Conservation (phyloP, 2,329 filamentous ascomycete genomes). For the Rhinocladiella similis region DNA sequence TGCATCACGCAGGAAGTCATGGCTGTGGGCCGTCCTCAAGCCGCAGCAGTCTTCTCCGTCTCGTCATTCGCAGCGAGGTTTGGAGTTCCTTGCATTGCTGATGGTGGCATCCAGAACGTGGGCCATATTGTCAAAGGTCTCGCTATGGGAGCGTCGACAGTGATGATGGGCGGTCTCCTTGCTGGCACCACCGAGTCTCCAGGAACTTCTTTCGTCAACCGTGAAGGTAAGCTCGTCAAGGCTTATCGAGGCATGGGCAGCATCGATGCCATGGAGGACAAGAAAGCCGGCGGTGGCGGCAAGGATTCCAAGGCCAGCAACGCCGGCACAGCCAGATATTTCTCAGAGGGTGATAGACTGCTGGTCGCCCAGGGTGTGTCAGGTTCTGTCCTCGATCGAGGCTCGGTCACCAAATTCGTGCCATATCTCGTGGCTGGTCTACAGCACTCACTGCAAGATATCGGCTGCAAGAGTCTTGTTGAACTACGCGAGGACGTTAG, state of each 20-base stretch:
- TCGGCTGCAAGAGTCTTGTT: slow-evolving; percentile 77
- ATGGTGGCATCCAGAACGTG: slow-evolving; percentile 97
- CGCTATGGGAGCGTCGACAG: slow-evolving; percentile 85
- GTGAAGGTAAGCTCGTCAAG: slow-evolving; percentile 97
- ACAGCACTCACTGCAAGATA: slow-evolving; percentile 97
- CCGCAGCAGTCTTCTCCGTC: slow-evolving; percentile 87
- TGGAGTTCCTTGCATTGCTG: slow-evolving; percentile 95
- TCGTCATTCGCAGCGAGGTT: slow-evolving; percentile 87
- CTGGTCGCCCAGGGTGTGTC: slow-evolving; percentile 96
- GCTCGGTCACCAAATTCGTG: slow-evolving; percentile 89
- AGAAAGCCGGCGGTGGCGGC: slow-evolving; percentile 76
- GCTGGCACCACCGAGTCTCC: slow-evolving; percentile 97
- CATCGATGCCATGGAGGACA: slow-evolving; percentile 99
- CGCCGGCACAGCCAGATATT: slow-evolving; percentile 95
- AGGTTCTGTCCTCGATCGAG: slow-evolving; percentile 59
- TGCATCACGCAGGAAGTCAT: slow-evolving; percentile 99
- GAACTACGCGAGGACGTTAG: slow-evolving; percentile 75
- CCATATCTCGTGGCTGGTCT: slow-evolving; percentile 93
- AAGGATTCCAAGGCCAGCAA: slow-evolving; percentile 74
- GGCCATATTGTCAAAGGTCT: slow-evolving; percentile 99
- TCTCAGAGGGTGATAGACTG: slow-evolving; percentile 92
- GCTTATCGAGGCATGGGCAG: slow-evolving; percentile 98
- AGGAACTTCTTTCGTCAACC: slow-evolving; percentile 92
- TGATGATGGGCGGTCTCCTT: slow-evolving; percentile 99
- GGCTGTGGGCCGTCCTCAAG: slow-evolving; percentile 96